phyloP scores from a whole-genome alignment of 805 yeast species.

The Kluyveromyces siamensis region DNA sequence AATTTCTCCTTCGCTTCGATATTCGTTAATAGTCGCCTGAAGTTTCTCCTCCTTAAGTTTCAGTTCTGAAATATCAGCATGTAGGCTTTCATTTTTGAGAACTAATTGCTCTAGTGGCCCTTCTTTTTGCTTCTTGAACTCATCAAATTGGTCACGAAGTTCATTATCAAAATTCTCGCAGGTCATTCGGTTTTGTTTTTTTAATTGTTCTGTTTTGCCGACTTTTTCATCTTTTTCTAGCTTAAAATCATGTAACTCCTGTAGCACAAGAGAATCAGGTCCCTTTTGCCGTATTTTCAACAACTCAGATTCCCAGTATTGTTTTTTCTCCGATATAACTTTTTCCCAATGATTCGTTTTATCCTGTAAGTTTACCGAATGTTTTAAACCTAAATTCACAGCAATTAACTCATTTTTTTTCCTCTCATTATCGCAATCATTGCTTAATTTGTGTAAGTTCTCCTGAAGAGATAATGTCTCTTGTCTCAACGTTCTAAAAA shows the following conservation, averaged over 20 bases:
- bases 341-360: conserved; percentile 16
- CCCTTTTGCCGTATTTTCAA: conserved; percentile 21
- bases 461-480: conserved; percentile 13
- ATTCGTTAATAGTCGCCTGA: conserved; percentile 12
- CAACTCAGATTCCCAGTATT: conserved; percentile 15
- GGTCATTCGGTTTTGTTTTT: conserved; percentile 8
- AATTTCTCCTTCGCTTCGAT: conserved; percentile 11
- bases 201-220: conserved; percentile 7
- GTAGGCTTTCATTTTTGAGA: conserved; percentile 10
- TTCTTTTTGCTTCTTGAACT: conserved; percentile 13
- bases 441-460: conserved; percentile 12
- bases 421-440: conserved; percentile 11
- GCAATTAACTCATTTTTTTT: conserved; percentile 14
- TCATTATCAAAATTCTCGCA: conserved; percentile 8
- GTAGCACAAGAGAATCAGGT: conserved; percentile 22
- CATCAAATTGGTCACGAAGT: conserved; percentile 15
- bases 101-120: conserved; percentile 18
- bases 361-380: conserved; percentile 17
- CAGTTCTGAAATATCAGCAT: conserved; percentile 7
- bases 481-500: conserved; percentile 15
- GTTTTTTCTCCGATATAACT: conserved; percentile 10
- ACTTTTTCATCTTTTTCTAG: conserved; percentile 15
- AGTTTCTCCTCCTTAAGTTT: conserved; percentile 12
- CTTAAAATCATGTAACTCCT: conserved; percentile 22
- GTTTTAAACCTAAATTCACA: conserved; percentile 15